Evolutionary conservation across 2,329 filamentous ascomycete species (phyloP), one percentile per base, ranked within the genome.

Genomic region (Pezicula radicicola): DNA sequence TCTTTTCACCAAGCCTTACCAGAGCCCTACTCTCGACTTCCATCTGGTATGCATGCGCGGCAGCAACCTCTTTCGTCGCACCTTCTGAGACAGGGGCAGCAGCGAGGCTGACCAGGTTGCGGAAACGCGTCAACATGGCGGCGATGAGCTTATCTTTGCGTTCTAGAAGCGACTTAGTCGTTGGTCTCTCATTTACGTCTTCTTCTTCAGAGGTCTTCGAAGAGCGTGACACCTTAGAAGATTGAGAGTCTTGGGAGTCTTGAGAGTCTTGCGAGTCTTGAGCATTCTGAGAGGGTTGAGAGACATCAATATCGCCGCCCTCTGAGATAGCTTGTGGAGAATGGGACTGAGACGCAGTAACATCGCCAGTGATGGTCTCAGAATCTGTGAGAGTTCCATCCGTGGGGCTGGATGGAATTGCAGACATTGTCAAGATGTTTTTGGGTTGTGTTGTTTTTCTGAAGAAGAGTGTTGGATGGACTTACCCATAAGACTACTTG

Each of bases 111-210:
- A 78, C 62, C 33, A 79, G 65, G 51, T 73, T 72, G 51, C 70
- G 67, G 57, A 75, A 78, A 48, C 70, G 71, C 6, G 68, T 67
- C 30, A 79, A 68, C 53, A 78, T 69, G 33, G 69, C 67, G 42
- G 76, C 76, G 16, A 78, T 69, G 40, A 69, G 66, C 48, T 67
- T 68, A 35, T 76, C 66, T 55, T 78, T 70, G 33, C 73, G 72
- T 51, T 79, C 77, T 78, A 62, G 8, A 19, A 60, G 45, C 18
- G 10, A n/a, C 27, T 28, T 21, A 15, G 42, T 45, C 28, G 51
- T 62, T 51, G 58, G 56, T 42, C 16, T 41, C 28, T 30, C 25
- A 21, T 55, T 36, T 47, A 46, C 21, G 8, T 27, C 36, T 47
- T 19, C 19, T 19, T 16, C 25, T 21, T 19, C 21, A 16, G 27